Base-by-base conservation (phyloP, 1,284 basidiomycete species). In the Sphagnurus paluster region DNA sequence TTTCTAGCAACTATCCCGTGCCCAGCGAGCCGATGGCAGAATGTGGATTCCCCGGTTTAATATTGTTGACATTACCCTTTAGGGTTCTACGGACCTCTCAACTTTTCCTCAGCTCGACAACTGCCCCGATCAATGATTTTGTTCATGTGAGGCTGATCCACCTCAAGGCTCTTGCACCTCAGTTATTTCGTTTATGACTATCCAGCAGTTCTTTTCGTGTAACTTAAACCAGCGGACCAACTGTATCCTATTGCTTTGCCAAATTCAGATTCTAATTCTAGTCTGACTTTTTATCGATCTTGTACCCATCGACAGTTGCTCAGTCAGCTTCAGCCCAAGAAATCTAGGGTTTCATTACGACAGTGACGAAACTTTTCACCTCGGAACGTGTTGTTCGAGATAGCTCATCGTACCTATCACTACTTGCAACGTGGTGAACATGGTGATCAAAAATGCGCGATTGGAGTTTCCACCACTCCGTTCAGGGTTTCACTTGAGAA, bases 381-480 rank as follows among this genome's bases (percentile, higher is more conserved):
- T 44, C 44, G 21, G 30, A 53, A 42, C 47, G 51, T 53, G 51
- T 49, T 46, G 4, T 29, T 32, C 19, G 37, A 32, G 37, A 24
- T 40, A 23, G 9, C 11, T 17, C 13, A 39, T 36, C 26, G 39
- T 42, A 28, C 28, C 46, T 44, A 29, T 42, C 48, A 48, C 33
- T 16, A 33, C n/a, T n/a, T n/a, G 38, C 42, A 47, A 49, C 51
- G 44, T 49, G 51, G 44, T 52, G 36, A 16, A 44, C 43, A 46
- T 20, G 23, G 26, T 41, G 45, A 49, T 33, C 20, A 26, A 17
- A 21, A n/a, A 24, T 19, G 19, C 14, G 17, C 17, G 21, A 10
- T 42, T 26, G 4, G 28, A 36, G 37, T 33, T 17, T 7, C 34
- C 26, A 37, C 32, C 14, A 36, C n/a, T n/a, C n/a, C n/a, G n/a